A percentile compares a stretch with the other conserved stretches of the same genome.
These are phyloP conservation scores for Colletotrichum eremochloae DNA, from an alignment of 2,329 filamentous ascomycete species.

Conservation along the genomic window DNA sequence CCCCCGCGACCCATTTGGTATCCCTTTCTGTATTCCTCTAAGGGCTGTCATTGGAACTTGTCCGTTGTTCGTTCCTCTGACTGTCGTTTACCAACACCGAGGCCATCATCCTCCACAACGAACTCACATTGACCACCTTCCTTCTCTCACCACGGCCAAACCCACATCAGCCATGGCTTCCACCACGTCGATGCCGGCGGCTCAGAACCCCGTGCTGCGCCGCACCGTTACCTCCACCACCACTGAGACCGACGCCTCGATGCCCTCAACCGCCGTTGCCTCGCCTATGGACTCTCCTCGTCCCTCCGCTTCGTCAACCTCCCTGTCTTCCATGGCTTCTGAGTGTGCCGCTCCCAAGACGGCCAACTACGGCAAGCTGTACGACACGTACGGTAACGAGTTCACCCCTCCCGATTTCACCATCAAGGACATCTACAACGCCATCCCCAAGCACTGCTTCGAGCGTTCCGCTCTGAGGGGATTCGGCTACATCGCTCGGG, in stretches of 20 bases:
- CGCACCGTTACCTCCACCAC: constrained; percentile 60
- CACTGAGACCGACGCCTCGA: constrained; percentile 59
- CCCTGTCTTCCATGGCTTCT: constrained; percentile 89
- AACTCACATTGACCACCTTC: background rate
- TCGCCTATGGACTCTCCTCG: constrained; percentile 73
- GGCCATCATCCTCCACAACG: background rate
- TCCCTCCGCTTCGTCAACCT: constrained; percentile 84
- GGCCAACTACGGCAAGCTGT: constrained; percentile 72
- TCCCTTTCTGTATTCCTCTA: constrained; percentile 22
- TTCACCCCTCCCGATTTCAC: constrained; percentile 96
- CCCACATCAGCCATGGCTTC: constrained; percentile 59
- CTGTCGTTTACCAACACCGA: constrained; percentile 26
- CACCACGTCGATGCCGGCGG: constrained; percentile 57
- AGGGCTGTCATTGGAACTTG: constrained; percentile 41
- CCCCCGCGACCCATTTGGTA: constrained; percentile 25
- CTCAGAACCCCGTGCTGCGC: constrained; percentile 60
- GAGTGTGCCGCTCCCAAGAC: constrained; percentile 67
- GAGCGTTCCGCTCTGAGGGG: constrained; percentile 84
- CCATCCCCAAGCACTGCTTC: constrained; percentile 98
- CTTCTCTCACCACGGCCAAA: constrained; percentile 10
- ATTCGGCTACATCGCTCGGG: constrained; percentile 86
- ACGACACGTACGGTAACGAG: constrained; percentile 95
- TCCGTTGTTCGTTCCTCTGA: constrained; percentile 35
- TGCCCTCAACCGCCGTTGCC: constrained; percentile 68
- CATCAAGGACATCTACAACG: constrained; percentile 96